Base-by-base conservation (phyloP, 176 grass and related monocot genomes). In the Cymbopogon citratus region DNA sequence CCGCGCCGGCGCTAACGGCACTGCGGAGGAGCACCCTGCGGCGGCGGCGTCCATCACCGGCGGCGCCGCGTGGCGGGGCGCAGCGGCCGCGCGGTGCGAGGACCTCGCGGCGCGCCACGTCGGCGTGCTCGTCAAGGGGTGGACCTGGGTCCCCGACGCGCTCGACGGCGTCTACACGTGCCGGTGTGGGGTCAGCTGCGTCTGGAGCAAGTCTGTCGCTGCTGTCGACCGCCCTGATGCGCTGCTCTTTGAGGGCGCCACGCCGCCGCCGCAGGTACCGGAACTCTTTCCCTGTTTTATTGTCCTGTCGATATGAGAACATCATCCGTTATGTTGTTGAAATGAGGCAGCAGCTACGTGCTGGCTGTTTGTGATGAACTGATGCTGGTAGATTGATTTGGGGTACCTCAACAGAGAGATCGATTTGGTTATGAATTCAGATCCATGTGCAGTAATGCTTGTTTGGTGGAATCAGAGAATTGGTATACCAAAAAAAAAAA, bases 121-220 rank as follows among this genome's bases (percentile, higher is more conserved):
- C 7, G 87, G 90, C 39, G 80, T 97, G 63, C 67, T 97, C 34
- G 92, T 97, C 64, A 97, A 92, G 73, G 85, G 83, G 39, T 97
- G 92, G 92, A 97, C 94, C 57, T 97, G 94, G 94, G 89, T 97
- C 34, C 94, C 94, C 13, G 94, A 97, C 80, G 85, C 91, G 82
- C 76, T 94, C 64, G 94, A 94, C 12, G 90, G 90, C 45, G 84
- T 94, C 59, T 97, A 97, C 77, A 88, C 87, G 0, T 97, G 94
- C 80, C 87, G 85, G 15, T 97, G 94, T 31, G 92, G 90, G 19
- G 33, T 97, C 33, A 94, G 52, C 70, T 97, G 94, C 72, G 72
- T 91, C 1, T 97, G 94, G 94, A 97, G 91, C 70, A 97, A 97
- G 89, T 94, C 92, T 1, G 1, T 76, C 9, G 87, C 84, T 18